Evolutionary conservation across 306 rosid genomes (phyloP).

Genomic region (Senna tora): DNA sequence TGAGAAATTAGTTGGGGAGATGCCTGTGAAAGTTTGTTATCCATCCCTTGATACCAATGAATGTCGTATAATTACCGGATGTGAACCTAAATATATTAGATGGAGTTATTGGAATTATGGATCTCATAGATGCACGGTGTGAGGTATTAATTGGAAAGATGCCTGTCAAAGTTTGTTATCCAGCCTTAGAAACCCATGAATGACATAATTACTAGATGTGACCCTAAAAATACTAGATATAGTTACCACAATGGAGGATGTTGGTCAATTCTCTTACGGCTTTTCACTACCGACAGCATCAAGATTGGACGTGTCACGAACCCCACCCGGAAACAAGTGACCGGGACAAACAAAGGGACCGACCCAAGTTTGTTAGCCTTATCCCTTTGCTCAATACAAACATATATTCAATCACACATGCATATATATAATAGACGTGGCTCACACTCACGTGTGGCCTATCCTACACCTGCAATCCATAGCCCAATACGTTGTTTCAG

Average conservation of each 20-base stretch:
- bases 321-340: constrained; percentile 86
- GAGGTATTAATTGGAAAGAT: constrained; percentile 78
- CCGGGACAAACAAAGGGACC: too few relatives aligned
- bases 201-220: constrained; percentile 80
- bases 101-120: constrained; percentile 95
- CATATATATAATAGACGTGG: too few relatives aligned
- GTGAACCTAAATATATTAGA: constrained; percentile 84
- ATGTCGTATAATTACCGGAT: constrained; percentile 73
- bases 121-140: constrained; percentile 87
- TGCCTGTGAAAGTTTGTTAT: constrained; percentile 87
- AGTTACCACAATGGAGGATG: constrained; percentile 94
- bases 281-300: constrained; percentile 71
- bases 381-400: too few relatives aligned
- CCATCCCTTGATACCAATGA: constrained; percentile 83
- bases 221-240: constrained; percentile 90
- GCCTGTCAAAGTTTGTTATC: constrained; percentile 92
- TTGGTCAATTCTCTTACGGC: constrained; percentile 81
- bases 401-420: too few relatives aligned
- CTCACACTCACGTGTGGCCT: too few relatives aligned
- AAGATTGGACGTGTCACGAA: constrained; percentile 77
- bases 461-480: too few relatives aligned
- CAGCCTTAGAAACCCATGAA: constrained; percentile 78
- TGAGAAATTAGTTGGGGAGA: constrained; percentile 74
- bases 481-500: too few relatives aligned
- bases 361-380: too few relatives aligned